Evolutionary conservation across 2,329 filamentous ascomycete species (phyloP), one percentile per base, ranked within the genome.

Genomic region (Fusarium sacchari): DNA sequence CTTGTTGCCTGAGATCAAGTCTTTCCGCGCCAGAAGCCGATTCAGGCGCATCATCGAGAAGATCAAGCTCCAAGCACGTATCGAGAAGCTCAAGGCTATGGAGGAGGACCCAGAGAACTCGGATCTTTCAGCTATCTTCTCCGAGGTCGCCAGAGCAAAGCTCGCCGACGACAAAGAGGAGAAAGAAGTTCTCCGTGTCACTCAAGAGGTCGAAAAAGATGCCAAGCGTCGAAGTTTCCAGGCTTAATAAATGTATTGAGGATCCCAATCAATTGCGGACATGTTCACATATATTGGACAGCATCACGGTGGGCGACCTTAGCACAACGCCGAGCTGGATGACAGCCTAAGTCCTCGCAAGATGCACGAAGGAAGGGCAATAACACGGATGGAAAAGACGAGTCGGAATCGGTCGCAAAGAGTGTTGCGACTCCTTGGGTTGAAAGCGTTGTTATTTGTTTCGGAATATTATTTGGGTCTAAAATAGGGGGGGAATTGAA

Each of bases 41-140:
- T 92, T 99, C 77, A 93, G 93, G 83, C 93, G 96, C 73, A 96
- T 95, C 79, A 97, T 99, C 85, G 94, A 98, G 84, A 92, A 97
- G 79, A 93, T 98, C 87, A 98, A 97, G 85, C 90, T 99, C 61
- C 91, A 94, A 74, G 98, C 98, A 85, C 94, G 96, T 73, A 98
- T 99, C 85, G 94, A 97, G 82, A 89, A 93, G 37, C 92, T 99
- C 85, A 97, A 95, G 85, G 92, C 97, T 86, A 93, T 96, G 82
- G 95, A 97, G 79, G 95, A 97, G 74, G 94, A 93, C 74, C 86
- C 87, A 11, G 91, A 96, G 67, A 91, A 94, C 64, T 78, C 71
- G 86, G 89, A 65, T 89, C 94, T 71, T 97, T 78, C 77, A 28
- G 76, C 69, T 26, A 72, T 98, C 78, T 98, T 98, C 90, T 90